These are phyloP conservation scores for Pichia thaimueangensis DNA, from an alignment of 805 yeast species.

Conservation along the genomic window DNA sequence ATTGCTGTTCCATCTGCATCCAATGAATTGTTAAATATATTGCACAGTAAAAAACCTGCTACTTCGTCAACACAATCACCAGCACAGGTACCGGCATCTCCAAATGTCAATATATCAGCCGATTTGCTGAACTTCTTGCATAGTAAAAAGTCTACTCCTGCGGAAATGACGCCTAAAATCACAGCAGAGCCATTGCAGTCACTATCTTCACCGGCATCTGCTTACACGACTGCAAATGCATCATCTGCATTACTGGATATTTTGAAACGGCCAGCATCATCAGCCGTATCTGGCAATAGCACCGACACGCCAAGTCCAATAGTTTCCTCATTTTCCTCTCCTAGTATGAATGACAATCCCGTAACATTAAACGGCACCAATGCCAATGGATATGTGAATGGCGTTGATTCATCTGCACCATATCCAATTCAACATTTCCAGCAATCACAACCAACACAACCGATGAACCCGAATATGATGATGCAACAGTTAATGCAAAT, in stretches of 20 bases:
- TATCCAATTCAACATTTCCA: neutral
- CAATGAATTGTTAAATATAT: neutral
- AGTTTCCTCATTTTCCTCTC: too few species aligned
- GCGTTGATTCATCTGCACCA: neutral
- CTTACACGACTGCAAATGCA: too few species aligned
- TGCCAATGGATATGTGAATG: neutral
- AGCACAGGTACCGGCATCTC: too few species aligned
- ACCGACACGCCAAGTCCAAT: neutral
- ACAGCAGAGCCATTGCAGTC: too few species aligned
- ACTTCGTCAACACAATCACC: too few species aligned
- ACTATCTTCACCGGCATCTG: too few species aligned
- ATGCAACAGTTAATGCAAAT: neutral
- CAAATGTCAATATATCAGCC: too few species aligned
- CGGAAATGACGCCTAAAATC: too few species aligned
- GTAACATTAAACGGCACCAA: too few species aligned
- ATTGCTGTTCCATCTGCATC: neutral
- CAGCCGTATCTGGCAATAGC: neutral
- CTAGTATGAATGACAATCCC: neutral
- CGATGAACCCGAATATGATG: neutral
- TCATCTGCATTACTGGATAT: constrained; percentile 9
- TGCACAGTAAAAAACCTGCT: neutral
- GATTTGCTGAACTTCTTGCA: too few species aligned
- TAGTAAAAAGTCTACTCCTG: neutral
- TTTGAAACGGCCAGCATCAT: constrained; percentile 9
- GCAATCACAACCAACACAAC: neutral